Base-by-base conservation (phyloP, 75 land plant genomes). In the Pinus albicaulis region DNA sequence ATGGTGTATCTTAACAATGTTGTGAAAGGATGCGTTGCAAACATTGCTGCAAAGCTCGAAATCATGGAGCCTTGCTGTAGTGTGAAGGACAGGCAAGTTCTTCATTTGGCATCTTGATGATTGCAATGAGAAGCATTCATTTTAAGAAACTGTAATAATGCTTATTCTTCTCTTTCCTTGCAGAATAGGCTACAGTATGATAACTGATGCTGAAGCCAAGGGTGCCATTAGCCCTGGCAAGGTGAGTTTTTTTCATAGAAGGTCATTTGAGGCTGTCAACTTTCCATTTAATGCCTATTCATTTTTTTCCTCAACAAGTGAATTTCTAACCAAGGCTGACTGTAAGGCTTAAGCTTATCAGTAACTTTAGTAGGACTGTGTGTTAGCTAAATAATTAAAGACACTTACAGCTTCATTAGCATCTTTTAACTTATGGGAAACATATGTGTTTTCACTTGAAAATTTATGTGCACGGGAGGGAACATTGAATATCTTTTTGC, bases 51-150 rank as follows among this genome's bases (percentile, higher is more conserved):
- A 70, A 95, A 95, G 82, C 88, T 95, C 76, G 98, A 95, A 84
- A 89, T 89, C 74, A 95, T 95, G 98, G 98, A 95, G 80, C 98
- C 98, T 36, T 93, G 98, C 77, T 89, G 91, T 79, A 95, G 98
- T 76, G 98, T 95, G n/a, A 95, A 95, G 76, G 98, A 95, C 72
- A 93, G 98, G 98, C 93, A 57, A 63, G 78, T 52, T 56, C 24
- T 59, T 74, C 74, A 15, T 36, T 8, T 57, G 36, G 17, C 22
- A 10, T 26, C n/a, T 65, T 71, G 25, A 41, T 80, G 41, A 26
- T 59, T 11, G 17, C 28, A 5, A 15, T 75, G 70, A 20, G 6
- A 28, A 59, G 19, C 23, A 3, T 36, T 44, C 20, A 25, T 76
- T 58, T 38, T 23, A 58, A 59, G 44, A 38, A 22, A 56, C 23